Conservation (phyloP, 208 protist species). For the Trichomonas gallinae region DNA sequence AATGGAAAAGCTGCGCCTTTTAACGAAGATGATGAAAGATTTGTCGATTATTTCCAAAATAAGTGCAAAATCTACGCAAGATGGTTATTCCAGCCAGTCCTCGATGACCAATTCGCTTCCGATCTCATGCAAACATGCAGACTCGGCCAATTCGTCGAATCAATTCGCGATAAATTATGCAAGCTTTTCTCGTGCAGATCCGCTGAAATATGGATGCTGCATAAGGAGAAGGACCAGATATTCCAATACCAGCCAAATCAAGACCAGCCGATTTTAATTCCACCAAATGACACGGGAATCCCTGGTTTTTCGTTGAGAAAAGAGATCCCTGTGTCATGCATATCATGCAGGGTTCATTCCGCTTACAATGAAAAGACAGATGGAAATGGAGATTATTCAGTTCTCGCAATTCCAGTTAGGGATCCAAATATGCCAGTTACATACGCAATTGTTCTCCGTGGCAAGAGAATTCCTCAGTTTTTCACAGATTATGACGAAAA, state of each 20-base stretch:
- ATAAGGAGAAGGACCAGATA: background rate
- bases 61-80: background rate
- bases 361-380: background rate
- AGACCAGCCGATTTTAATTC: background rate
- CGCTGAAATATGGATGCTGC: background rate
- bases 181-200: background rate
- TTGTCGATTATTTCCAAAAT: conserved; percentile 18
- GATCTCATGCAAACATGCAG: background rate
- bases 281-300: background rate
- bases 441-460: background rate
- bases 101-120: background rate
- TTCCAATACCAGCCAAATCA: background rate
- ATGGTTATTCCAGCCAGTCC: conserved; percentile 3
- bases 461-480: conserved; percentile 3
- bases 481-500: conserved; percentile 18
- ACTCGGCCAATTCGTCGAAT: background rate
- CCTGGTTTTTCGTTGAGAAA: background rate
- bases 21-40: background rate
- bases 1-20: background rate
- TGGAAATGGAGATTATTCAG: conserved; percentile 3
- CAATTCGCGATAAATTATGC: background rate
- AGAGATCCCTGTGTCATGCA: background rate
- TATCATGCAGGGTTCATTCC: background rate
- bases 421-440: background rate
- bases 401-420: background rate